Base-by-base conservation (phyloP, 495 filamentous ascomycete genomes). In the Pseudoneurospora amorphoporcata region DNA sequence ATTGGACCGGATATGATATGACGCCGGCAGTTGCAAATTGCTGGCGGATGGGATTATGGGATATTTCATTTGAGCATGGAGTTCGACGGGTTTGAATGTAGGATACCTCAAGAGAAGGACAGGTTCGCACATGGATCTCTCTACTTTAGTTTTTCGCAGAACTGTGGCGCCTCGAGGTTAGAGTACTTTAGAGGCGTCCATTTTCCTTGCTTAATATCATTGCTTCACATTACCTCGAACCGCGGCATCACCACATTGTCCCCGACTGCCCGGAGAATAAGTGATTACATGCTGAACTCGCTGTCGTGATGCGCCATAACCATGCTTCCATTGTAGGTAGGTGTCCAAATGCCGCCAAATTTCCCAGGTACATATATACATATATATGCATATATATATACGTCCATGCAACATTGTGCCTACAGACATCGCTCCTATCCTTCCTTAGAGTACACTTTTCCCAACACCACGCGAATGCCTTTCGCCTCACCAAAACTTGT, bases 401-500 rank as follows among this genome's bases (percentile, higher is more conserved):
- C 2, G 45, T 29, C 45, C 19, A 4, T 29, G 8, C 53, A 17
- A 17, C 12, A 65, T 37, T 3, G 37, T 37, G 35, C 17, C 29
- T 65, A 32, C 32, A 6, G 3, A 40, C 39, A 65, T 8, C 12
- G 12, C 4, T 35, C 29, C 53, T 65, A 7, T 32, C 9, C 45
- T 3, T 23, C 23, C 23, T 6, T 35, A 35, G 3, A 5, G 35
- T 37, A 37, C 16, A 23, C 53, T 3, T n/a, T 23, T 5, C 42
- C n/a, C 42, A 6, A 17, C 23, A 23, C 23, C 23, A 23, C 23
- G 23, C 23, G 23, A 23, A 23, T 23, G 23, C 23, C 23, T 23
- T 23, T 23, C 23, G 23, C 23, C 23, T 82, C 76, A 88, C 86
- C 87, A 88, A 74, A 87, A 83, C 77, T 80, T 85, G 81, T 84